Conservation (phyloP, 805 yeast species). For the Priceomyces carsonii region DNA sequence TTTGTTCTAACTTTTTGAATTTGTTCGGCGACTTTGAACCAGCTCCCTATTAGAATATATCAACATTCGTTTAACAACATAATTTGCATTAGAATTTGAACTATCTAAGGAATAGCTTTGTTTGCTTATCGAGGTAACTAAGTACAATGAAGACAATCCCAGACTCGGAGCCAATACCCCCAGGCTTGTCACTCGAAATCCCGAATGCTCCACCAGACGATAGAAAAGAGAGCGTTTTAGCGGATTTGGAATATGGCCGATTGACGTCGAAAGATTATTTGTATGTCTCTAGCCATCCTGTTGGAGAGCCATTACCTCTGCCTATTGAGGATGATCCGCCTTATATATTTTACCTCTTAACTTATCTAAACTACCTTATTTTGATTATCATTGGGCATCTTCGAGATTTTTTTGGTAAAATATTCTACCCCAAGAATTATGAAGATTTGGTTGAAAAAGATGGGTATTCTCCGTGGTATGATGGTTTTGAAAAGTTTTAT, state of each 20-base stretch:
- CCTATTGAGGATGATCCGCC: slow-evolving; percentile 86
- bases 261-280: slow-evolving; percentile 65
- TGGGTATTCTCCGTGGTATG: slow-evolving; percentile 95
- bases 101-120: too few species aligned
- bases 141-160: slow-evolving; percentile 2
- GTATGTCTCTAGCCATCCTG: slow-evolving; percentile 59
- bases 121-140: too few species aligned
- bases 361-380: slow-evolving; percentile 82
- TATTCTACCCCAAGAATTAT: slow-evolving; percentile 66
- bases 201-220: slow-evolving; percentile 42
- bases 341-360: slow-evolving; percentile 70
- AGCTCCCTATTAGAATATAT: too few species aligned
- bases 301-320: slow-evolving; percentile 57
- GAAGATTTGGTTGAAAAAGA: slow-evolving; percentile 69
- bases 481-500: slow-evolving; percentile 91
- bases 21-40: too few species aligned
- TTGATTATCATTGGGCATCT: slow-evolving; percentile 87
- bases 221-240: slow-evolving; percentile 30
- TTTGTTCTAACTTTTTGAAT: too few species aligned
- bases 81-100: too few species aligned
- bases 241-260: slow-evolving; percentile 72
- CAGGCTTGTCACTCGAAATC: slow-evolving; percentile 16
- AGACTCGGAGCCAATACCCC: slow-evolving; percentile 3
- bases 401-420: slow-evolving; percentile 82
- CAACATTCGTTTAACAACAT: too few species aligned